Conservation (phyloP, 73 alveolate genomes). For the Urostyla sp. region DNA sequence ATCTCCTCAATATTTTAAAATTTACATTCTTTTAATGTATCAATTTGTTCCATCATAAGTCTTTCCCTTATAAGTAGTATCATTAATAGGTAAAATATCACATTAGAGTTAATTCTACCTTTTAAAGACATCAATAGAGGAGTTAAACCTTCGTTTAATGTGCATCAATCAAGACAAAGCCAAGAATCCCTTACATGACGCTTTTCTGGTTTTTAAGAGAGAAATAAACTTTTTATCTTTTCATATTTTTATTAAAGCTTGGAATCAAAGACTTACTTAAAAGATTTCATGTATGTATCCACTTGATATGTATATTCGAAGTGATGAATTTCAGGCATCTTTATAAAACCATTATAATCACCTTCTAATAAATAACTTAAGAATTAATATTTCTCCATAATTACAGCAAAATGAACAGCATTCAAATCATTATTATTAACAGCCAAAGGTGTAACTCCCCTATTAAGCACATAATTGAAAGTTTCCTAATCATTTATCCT, state of each 20-base stretch:
- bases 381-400: neutral
- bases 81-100: neutral
- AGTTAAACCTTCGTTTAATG: slow-evolving; percentile 50
- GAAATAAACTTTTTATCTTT: too few relatives aligned
- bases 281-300: too few relatives aligned
- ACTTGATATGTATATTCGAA: too few relatives aligned
- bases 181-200: too few relatives aligned
- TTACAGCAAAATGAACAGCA: slow-evolving; percentile 1
- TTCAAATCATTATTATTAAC: neutral
- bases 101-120: neutral
- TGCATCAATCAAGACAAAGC: slow-evolving; percentile 33
- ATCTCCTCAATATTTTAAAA: slow-evolving; percentile 15
- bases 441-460: neutral
- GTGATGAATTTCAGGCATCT: slow-evolving; percentile 29
- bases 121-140: slow-evolving; percentile 23
- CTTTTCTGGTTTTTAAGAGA: too few relatives aligned
- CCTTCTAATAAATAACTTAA: slow-evolving; percentile 4
- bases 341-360: neutral
- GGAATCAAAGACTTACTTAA: too few relatives aligned
- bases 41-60: neutral
- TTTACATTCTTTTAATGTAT: neutral
- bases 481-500: slow-evolving; percentile 2
- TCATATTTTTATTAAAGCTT: too few relatives aligned
- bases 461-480: neutral
- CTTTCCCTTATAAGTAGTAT: slow-evolving; percentile 21